phyloP scores from a whole-genome alignment of 2,329 filamentous ascomycete species.

The Colletotrichum musae region DNA sequence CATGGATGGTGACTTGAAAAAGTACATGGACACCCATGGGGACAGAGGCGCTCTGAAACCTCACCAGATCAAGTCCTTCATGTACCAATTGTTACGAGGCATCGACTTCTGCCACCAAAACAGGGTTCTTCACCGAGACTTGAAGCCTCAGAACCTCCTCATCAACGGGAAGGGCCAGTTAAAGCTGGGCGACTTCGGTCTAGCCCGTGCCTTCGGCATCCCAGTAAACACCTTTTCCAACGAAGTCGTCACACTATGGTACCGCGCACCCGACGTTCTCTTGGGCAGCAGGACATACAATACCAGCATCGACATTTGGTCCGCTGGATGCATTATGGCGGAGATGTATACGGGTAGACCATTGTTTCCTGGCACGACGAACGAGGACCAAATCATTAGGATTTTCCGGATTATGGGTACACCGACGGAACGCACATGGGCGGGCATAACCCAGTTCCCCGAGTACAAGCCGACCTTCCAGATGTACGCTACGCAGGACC shows the following conservation, averaged over 20 bases:
- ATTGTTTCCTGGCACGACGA: conserved; percentile 96
- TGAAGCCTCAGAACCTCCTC: conserved; percentile 96
- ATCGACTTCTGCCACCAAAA: conserved; percentile 99
- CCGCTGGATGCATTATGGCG: conserved; percentile 98
- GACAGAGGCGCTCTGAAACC: conserved; percentile 92
- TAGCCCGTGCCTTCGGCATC: conserved; percentile 95
- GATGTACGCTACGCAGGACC: conserved; percentile 92
- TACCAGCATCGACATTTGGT: conserved; percentile 99
- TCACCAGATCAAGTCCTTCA: conserved; percentile 96
- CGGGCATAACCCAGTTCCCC: conserved; percentile 93
- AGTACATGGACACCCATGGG: conserved; percentile 96
- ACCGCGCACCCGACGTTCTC: conserved; percentile 95
- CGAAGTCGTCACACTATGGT: conserved; percentile 98
- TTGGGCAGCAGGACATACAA: conserved; percentile 97
- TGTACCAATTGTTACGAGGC: conserved; percentile 95
- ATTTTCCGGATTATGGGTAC: conserved; percentile 99
- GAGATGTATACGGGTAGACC: conserved; percentile 99
- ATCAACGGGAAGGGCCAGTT: conserved; percentile 93
- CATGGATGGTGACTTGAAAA: conserved; percentile 98
- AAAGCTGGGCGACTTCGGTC: conserved; percentile 94
- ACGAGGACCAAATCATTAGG: conserved; percentile 96
- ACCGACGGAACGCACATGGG: conserved; percentile 95
- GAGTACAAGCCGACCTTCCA: conserved; percentile 98
- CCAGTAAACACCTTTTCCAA: conserved; percentile 99
- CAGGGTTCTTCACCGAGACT: conserved; percentile 92